Evolutionary conservation across 129 eudicot genomes (phyloP).

Genomic region (Flaveria brownii): DNA sequence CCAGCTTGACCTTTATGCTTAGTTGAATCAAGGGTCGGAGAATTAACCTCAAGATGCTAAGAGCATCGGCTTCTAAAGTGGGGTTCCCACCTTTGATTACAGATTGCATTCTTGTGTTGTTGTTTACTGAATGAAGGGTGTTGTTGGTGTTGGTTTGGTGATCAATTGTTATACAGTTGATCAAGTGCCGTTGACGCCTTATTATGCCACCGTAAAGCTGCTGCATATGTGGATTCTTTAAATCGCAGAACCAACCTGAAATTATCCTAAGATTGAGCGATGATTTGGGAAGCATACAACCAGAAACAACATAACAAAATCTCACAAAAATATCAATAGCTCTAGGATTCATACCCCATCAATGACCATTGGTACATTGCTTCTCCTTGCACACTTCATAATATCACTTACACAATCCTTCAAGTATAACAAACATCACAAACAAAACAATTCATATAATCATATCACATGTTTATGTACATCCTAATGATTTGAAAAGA

Average conservation of each 20-base stretch:
- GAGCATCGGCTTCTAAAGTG: conserved; percentile 63
- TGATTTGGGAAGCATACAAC: conserved; percentile 2
- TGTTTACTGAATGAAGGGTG: conserved; percentile 11
- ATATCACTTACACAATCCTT: conserved; percentile 90
- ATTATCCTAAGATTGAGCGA: not conserved
- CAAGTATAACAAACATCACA: conserved; percentile 23
- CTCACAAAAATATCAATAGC: not conserved
- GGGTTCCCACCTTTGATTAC: conserved; percentile 39
- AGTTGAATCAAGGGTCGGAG: conserved; percentile 63
- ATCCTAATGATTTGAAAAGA: too few relatives aligned
- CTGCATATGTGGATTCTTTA: conserved; percentile 40
- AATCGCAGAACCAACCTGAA: conserved; percentile 11
- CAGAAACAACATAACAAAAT: conserved; percentile 14
- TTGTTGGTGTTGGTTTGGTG: conserved; percentile 7
- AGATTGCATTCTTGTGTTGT: conserved; percentile 53
- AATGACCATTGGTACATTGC: conserved; percentile 89
- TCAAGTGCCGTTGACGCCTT: conserved; percentile 66
- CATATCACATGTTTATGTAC: too few relatives aligned
- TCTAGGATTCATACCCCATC: conserved; percentile 72
- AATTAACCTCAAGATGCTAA: conserved; percentile 64
- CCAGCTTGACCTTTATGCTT: conserved; percentile 99
- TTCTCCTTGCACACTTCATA: conserved; percentile 78
- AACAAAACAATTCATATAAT: conserved; percentile 6
- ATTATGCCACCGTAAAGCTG: conserved; percentile 41
- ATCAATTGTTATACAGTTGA: conserved; percentile 52